Evolutionary conservation across 2,329 filamentous ascomycete genomes (phyloP), one percentile per base, ranked within the genome.

Genomic region (Beauveria varroae): DNA sequence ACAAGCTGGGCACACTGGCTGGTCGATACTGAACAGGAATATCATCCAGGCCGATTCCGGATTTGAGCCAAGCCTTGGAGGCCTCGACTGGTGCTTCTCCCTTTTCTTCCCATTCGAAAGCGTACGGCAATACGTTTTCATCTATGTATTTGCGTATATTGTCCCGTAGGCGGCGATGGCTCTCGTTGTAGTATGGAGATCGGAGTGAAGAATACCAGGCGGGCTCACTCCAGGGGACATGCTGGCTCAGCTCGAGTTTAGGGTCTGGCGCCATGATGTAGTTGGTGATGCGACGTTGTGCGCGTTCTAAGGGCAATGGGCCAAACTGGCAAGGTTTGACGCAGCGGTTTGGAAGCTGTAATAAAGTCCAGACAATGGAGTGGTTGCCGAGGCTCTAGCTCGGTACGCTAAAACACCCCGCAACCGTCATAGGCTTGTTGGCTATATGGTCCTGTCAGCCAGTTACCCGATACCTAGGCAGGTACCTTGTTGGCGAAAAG

Each of bases 21-120:
- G 65, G 75, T 2, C 74, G 69, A 63, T 80, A 76, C 24, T 74
- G 66, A 0, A 69, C 63, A 4, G 73, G 76, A 37, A 73, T 67
- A 20, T 75, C 72, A 14, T 67, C 64, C 18, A 76, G 67, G 3
- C 72, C 70, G 20, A 76, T 76, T 2, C 78, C 77, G 0, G 77
- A 73, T 52, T 72, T 68, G 62, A 72, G 71, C 59, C 76, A 76
- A 7, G 67, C 66, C 6, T 68, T 68, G 47, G 74, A 69, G 41
- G 73, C 80, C 51, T 72, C 66, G 7, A 72, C 68, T 12, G 81
- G 81, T 14, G 82, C 81, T 59, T 80, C 70, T 1, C 80, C 80
- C 2, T 80, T 79, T 3, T 77, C 78, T 68, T 89, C 87, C 86
- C 86, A 89, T 44, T 87, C 83, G 37, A 85, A 78, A 4, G 81